A percentile compares a stretch with the other conserved stretches of the same genome.
These are phyloP conservation scores for Cadophora gregata DNA, from an alignment of 2,329 filamentous ascomycete genomes.

Conservation along the genomic window DNA sequence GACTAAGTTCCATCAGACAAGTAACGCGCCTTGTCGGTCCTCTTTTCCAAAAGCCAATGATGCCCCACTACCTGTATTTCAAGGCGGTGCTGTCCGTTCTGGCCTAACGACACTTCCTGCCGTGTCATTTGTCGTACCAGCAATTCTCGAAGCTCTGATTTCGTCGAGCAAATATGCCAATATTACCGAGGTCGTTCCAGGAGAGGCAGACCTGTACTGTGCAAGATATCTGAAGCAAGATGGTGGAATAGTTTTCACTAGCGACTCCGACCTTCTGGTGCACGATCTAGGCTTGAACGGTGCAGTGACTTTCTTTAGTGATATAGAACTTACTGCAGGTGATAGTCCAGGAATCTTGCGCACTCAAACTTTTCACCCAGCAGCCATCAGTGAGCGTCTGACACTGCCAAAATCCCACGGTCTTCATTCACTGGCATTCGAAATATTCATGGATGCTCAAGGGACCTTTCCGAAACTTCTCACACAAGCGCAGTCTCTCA, in stretches of 20 bases:
- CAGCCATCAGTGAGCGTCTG: constrained; percentile 52
- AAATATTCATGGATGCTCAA: constrained; percentile 40
- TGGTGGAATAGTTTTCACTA: constrained; percentile 70
- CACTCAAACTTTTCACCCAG: constrained; percentile 48
- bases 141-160: constrained; percentile 74
- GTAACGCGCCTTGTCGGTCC: constrained; percentile 30
- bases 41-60: constrained; percentile 31
- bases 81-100: constrained; percentile 32
- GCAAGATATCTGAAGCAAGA: constrained; percentile 64
- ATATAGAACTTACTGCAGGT: constrained; percentile 51
- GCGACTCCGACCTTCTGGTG: constrained; percentile 86
- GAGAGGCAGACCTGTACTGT: constrained; percentile 86
- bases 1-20: constrained; percentile 35
- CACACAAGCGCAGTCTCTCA: constrained; percentile 32
- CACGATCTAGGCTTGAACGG: constrained; percentile 70
- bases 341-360: constrained; percentile 34
- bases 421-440: constrained; percentile 47
- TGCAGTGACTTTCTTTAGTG: constrained; percentile 70
- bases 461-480: constrained; percentile 38
- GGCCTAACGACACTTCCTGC: constrained; percentile 45
- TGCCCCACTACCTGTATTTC: constrained; percentile 32
- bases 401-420: constrained; percentile 47
- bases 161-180: constrained; percentile 49
- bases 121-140: constrained; percentile 76
- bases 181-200: constrained; percentile 68